phyloP scores from a whole-genome alignment of 2,329 filamentous ascomycete species.

The Golovinomyces cichoracearum region DNA sequence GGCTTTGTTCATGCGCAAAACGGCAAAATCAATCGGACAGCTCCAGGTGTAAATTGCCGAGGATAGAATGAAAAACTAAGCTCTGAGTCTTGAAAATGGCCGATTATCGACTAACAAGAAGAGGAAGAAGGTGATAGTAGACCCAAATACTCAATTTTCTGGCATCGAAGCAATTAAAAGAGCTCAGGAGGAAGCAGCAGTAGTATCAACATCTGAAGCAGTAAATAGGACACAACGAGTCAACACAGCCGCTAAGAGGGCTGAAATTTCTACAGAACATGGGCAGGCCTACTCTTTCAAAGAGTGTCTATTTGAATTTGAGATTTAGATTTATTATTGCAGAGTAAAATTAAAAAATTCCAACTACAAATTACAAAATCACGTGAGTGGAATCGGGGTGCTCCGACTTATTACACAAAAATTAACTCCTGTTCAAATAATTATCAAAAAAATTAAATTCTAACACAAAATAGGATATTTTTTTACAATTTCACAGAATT shows the following conservation, averaged over 20 bases:
- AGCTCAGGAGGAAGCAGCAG: not conserved
- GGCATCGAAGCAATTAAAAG: not conserved
- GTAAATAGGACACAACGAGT: not conserved
- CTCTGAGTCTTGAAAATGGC: not conserved
- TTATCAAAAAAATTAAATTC: too few species aligned
- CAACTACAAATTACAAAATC: not conserved
- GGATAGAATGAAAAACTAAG: not conserved
- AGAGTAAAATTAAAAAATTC: not conserved
- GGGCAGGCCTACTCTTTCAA: too few species aligned
- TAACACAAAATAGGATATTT: too few species aligned
- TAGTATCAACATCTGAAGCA: not conserved
- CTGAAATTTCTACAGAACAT: not conserved
- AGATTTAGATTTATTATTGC: not conserved
- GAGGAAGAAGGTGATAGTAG: not conserved
- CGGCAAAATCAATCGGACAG: not conserved
- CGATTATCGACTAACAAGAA: not conserved
- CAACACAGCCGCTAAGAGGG: not conserved
- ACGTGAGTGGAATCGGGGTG: not conserved
- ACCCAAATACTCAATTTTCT: not conserved
- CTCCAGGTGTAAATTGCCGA: not conserved
- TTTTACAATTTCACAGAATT: too few species aligned
- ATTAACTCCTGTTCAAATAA: too few species aligned
- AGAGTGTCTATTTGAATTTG: constrained; percentile 1
- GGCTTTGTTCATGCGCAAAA: not conserved
- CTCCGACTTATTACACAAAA: not conserved